Percentiles rank a stretch among this genome's conserved stretches.
Conservation (phyloP, 2,329 filamentous ascomycete genomes). For the Sphaerulina vaccinii region DNA sequence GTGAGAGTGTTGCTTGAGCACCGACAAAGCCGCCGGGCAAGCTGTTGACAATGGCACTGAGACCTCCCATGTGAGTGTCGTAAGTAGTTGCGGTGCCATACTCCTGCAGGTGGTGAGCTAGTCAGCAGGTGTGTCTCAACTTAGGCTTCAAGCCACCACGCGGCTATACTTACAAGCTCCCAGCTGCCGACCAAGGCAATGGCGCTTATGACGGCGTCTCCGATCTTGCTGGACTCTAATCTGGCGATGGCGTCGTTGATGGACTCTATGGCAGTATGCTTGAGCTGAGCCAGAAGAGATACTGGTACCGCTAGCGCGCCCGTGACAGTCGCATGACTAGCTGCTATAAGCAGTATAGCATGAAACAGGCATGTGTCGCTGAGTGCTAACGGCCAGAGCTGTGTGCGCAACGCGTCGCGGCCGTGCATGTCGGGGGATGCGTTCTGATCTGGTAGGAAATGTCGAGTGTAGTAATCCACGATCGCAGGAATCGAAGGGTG, state of each 20-base stretch:
- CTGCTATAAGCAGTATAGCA: conserved; percentile 22
- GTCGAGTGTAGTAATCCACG: conserved; percentile 20
- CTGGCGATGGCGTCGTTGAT: conserved; percentile 21
- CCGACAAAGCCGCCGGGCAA: conserved; percentile 22
- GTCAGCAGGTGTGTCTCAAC: conserved; percentile 4
- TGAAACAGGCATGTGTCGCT: conserved; percentile 22
- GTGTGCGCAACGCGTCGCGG: conserved; percentile 21
- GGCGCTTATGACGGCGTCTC: conserved; percentile 22
- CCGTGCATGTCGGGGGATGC: conserved; percentile 5
- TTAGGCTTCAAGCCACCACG: conserved; percentile 10
- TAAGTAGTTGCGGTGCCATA: conserved; percentile 22
- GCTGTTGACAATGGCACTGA: conserved; percentile 21
- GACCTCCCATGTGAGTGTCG: conserved; percentile 26
- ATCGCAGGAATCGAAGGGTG: conserved; percentile 21
- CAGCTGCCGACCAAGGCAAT: conserved; percentile 25
- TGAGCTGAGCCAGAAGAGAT: conserved; percentile 20
- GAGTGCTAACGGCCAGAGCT: conserved; percentile 23
- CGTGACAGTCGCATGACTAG: conserved; percentile 24
- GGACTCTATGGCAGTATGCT: conserved; percentile 21
- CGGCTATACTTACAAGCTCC: conserved; percentile 23
- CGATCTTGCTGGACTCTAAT: conserved; percentile 12
- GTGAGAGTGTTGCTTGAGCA: conserved; percentile 12
- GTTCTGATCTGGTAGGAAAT: conserved; percentile 17
- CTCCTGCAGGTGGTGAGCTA: conserved; percentile 16
- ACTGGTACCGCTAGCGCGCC: conserved; percentile 15